Evolutionary conservation across 2,329 filamentous ascomycete genomes (phyloP).

Genomic region (Lachnellula arida): DNA sequence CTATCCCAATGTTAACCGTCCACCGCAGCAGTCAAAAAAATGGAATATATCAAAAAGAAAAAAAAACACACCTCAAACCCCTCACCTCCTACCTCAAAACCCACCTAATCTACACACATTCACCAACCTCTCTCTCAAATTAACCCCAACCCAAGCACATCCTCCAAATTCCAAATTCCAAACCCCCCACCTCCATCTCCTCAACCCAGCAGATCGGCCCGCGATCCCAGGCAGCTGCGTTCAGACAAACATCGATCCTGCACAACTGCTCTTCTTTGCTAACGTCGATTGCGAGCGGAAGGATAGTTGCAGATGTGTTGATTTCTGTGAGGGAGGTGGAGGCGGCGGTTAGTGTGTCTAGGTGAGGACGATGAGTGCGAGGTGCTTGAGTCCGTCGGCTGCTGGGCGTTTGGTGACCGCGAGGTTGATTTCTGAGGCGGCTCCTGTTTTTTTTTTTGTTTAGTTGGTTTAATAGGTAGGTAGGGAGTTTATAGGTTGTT

Average conservation of each 20-base stretch:
- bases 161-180: no score
- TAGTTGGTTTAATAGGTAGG: background rate
- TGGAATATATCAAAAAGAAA: no score
- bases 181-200: constrained; percentile 16
- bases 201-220: constrained; percentile 16
- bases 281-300: constrained; percentile 11
- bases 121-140: constrained; percentile 34
- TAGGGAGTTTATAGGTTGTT: background rate
- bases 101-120: constrained; percentile 33
- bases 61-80: constrained; percentile 11
- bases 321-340: background rate
- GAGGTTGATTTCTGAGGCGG: constrained; percentile 22
- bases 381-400: constrained; percentile 14
- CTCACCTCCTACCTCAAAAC: constrained; percentile 24
- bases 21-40: no score
- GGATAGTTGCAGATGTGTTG: background rate
- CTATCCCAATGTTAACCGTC: constrained; percentile 9
- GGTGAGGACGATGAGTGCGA: constrained; percentile 20
- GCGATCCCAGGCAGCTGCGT: constrained; percentile 39
- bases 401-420: constrained; percentile 18
- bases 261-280: constrained; percentile 28
- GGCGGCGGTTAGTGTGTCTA: background rate
- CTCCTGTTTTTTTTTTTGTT: constrained; percentile 11
- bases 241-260: constrained; percentile 49
- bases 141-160: constrained; percentile 34